Evolutionary conservation across 2,329 filamentous ascomycete species (phyloP), one percentile per base, ranked within the genome.

Genomic region (Neopestalotiopsis rosae): DNA sequence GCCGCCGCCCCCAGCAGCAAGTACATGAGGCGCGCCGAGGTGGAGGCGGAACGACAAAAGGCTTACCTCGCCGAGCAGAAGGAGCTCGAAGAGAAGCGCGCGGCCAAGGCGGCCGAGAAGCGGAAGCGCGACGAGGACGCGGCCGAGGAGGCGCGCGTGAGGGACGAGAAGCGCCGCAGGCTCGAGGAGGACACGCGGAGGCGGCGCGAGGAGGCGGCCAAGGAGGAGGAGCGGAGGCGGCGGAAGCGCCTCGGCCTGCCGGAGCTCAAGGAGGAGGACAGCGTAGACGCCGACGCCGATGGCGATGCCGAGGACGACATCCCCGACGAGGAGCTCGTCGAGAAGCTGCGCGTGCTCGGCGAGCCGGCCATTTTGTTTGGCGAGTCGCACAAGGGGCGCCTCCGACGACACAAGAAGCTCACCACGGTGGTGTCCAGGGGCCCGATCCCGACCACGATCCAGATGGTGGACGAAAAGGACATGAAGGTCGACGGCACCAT

Each of bases 111-210:
- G 1, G 87, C 88, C 1, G 90, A 92, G 74, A 98, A 98, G 83
- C 93, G 95, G 74, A 96, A 97, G 80, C 88, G 90, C 30, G 95
- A 98, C 67, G 95, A 97, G 45, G 95, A 97, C 32, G 92, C 93
- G 68, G 90, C 90, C 2, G 88, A 90, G 30, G 91, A 92, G 72
- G 88, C 89, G 72, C 88, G 85, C 13, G 84, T 85, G 34, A 89
- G 94, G 14, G 93, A 97, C 72, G 94, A 96, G 76, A 98, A 98
- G 85, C 90, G 92, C 67, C 88, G 89, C 69, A 87, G 87, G 70
- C 85, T 99, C 4, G 95, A 94, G 0, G 94, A 97, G 71, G 94
- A 97, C 76, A 94, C 92, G 63, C 87, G 88, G 66, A 83, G 83
- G 71, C 85, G 89, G 71, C 86, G 91, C 56, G 91, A 95, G 77